Evolutionary conservation across 2,329 filamentous ascomycete species (phyloP).

Genomic region (Fusarium avenaceum): DNA sequence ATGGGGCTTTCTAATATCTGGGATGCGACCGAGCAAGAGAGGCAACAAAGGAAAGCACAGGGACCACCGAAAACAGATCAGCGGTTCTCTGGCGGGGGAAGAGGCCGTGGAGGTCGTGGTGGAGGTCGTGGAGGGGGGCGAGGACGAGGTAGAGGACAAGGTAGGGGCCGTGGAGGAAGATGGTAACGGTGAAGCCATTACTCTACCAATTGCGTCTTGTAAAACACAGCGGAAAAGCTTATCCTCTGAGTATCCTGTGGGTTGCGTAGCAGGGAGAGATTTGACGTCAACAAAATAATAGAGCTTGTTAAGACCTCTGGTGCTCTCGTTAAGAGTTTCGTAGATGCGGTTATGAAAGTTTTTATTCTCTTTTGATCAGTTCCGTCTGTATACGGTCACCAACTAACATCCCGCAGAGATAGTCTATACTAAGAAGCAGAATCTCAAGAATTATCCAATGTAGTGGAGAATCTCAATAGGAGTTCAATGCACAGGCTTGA

Average conservation of each 20-base stretch:
- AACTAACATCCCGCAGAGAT: not conserved
- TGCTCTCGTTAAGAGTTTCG: not conserved
- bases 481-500: not conserved
- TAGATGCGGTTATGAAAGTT: not conserved
- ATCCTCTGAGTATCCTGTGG: not conserved
- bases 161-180: slow-evolving; percentile 43
- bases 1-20: slow-evolving; percentile 82
- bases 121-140: slow-evolving; percentile 54
- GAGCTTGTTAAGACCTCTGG: not conserved
- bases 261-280: not conserved
- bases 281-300: not conserved
- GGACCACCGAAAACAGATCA: slow-evolving; percentile 66
- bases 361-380: not conserved
- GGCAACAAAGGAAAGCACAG: slow-evolving; percentile 66
- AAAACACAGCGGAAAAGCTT: not conserved
- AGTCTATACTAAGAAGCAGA: not conserved
- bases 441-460: not conserved
- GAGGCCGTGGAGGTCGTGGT: slow-evolving; percentile 52
- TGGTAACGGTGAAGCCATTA: slow-evolving; percentile 21
- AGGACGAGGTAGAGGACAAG: slow-evolving; percentile 48
- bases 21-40: slow-evolving; percentile 79
- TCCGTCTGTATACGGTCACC: not conserved
- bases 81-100: slow-evolving; percentile 55
- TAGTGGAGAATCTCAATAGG: not conserved
- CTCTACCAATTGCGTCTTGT: not conserved